These are phyloP conservation scores for Chlorella sp. DNA, from an alignment of 139 green algal genomes.

Conservation along the genomic window DNA sequence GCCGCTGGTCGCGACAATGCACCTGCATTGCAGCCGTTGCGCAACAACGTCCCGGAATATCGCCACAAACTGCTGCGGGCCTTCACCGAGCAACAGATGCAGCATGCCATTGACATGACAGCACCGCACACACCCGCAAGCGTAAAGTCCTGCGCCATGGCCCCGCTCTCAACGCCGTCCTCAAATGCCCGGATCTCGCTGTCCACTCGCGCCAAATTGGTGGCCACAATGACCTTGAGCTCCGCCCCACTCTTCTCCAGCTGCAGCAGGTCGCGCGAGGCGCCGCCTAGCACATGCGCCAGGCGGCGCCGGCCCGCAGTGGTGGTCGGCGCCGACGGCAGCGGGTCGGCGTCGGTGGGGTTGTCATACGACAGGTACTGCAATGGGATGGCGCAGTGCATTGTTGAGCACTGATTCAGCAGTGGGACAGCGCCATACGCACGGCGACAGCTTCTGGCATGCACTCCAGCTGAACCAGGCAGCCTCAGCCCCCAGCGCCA, in stretches of 20 bases:
- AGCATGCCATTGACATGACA: background rate
- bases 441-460: too few species aligned
- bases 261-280: constrained; percentile 13
- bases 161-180: constrained; percentile 79
- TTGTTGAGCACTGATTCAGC: too few species aligned
- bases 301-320: background rate
- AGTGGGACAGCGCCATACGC: too few species aligned
- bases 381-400: background rate
- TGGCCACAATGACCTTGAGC: constrained; percentile 19
- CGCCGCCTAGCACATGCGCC: background rate
- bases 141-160: constrained; percentile 60
- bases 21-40: too few species aligned
- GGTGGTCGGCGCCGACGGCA: background rate
- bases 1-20: too few species aligned
- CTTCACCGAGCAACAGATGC: too few species aligned
- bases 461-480: too few species aligned
- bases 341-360: background rate
- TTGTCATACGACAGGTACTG: constrained; percentile 24
- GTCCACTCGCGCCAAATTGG: background rate
- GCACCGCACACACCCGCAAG: constrained; percentile 9
- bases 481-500: too few species aligned
- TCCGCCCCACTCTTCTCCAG: constrained; percentile 20
- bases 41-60: too few species aligned
- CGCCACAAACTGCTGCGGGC: too few species aligned
- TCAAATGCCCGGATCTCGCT: constrained; percentile 77